Conservation (phyloP, 495 filamentous ascomycete genomes). For the Xylaria nigripes region DNA sequence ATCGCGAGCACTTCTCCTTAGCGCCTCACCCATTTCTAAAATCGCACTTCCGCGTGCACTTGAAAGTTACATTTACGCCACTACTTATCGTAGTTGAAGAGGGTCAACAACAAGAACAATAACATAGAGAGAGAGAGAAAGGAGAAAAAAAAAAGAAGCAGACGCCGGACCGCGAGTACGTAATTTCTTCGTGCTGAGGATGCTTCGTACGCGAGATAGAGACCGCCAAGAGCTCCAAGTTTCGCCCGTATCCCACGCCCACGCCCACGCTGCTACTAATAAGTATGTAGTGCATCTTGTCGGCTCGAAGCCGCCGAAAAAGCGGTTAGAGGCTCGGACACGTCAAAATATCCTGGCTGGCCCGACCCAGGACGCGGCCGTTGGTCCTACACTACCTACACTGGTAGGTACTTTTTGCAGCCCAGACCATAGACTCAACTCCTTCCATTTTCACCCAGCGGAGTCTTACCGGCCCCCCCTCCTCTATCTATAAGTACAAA, state of each 20-base stretch:
- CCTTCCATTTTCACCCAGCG: background rate
- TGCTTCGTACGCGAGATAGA: background rate
- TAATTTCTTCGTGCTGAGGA: background rate
- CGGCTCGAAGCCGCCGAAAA: background rate
- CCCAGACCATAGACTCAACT: background rate
- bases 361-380: background rate
- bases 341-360: background rate
- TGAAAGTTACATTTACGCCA: no score
- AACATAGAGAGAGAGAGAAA: no score
- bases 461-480: background rate
- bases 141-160: background rate
- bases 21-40: no score
- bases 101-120: no score
- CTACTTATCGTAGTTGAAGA: no score
- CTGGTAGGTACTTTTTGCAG: background rate
- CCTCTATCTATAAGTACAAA: no score
- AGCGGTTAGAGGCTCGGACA: constrained; percentile 1
- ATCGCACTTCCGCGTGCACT: no score
- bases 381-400: no score
- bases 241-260: background rate
- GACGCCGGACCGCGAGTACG: background rate
- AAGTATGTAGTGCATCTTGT: background rate
- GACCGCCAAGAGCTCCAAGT: background rate
- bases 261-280: no score
- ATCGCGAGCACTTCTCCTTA: no score